Conservation (phyloP, 2,329 filamentous ascomycete genomes). For the Stylonectria norvegica region DNA sequence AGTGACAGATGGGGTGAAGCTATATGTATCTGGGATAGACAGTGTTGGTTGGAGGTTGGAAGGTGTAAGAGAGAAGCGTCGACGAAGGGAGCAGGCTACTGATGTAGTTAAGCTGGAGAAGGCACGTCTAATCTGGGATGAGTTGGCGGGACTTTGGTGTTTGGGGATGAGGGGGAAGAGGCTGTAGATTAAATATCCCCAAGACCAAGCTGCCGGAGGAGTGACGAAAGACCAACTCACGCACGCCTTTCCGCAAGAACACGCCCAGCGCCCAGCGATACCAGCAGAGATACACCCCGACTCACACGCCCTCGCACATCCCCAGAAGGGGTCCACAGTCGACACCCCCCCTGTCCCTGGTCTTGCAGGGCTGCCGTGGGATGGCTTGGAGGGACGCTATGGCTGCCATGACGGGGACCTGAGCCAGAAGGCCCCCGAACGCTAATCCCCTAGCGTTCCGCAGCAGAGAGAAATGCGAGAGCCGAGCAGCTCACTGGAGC, state of each 20-base stretch:
- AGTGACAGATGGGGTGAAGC: not conserved
- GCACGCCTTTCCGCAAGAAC: not conserved
- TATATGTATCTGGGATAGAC: not conserved
- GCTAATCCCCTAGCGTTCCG: not conserved
- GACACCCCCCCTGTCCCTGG: not conserved
- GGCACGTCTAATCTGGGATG: not conserved
- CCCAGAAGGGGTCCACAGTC: not conserved
- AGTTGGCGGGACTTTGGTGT: not conserved
- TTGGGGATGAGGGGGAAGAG: conserved; percentile 26
- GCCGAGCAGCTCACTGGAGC: too few species aligned
- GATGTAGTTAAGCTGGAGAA: not conserved
- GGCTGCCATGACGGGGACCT: not conserved
- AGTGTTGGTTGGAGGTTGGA: conserved; percentile 21
- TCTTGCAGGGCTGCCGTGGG: not conserved
- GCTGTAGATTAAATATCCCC: conserved; percentile 33
- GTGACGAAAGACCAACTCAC: not conserved
- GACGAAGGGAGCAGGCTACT: not conserved
- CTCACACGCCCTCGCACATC: not conserved
- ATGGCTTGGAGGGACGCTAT: not conserved
- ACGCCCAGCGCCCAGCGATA: conserved; percentile 1
- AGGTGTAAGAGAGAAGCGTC: conserved; percentile 4
- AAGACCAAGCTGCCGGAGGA: conserved; percentile 15
- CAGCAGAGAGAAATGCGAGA: too few species aligned
- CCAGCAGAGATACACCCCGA: not conserved
- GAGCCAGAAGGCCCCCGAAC: too few species aligned